Evolutionary conservation across 352 stramenopile genomes (phyloP).

Genomic region (Phytophthora niederhauseri): DNA sequence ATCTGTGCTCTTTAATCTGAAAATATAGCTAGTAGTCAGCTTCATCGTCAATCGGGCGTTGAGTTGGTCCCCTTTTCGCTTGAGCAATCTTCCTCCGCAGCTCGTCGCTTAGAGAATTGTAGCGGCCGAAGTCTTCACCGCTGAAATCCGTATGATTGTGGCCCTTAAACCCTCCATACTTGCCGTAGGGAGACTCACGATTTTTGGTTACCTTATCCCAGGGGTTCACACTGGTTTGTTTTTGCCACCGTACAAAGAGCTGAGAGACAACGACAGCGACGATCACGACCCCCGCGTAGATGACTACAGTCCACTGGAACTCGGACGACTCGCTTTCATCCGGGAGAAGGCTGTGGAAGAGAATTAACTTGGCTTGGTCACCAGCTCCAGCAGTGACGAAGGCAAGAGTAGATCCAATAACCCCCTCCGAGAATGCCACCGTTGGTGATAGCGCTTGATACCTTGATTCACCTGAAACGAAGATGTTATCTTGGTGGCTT

Average conservation of each 20-base stretch:
- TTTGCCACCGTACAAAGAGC: conserved; percentile 34
- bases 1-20: background rate
- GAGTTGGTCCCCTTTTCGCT: conserved; percentile 7
- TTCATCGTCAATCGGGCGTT: conserved; percentile 20
- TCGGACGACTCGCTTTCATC: conserved; percentile 19
- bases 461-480: background rate
- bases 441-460: background rate
- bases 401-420: conserved; percentile 28
- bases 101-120: conserved; percentile 45
- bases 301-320: conserved; percentile 31
- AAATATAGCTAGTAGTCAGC: conserved; percentile 23
- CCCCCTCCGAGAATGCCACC: conserved; percentile 42
- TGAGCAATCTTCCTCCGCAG: conserved; percentile 26
- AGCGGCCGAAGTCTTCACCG: conserved; percentile 32
- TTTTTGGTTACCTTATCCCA: conserved; percentile 25
- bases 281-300: conserved; percentile 30
- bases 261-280: conserved; percentile 37
- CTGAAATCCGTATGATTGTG: conserved; percentile 11
- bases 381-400: conserved; percentile 7
- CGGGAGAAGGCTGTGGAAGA: conserved; percentile 48
- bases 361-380: conserved; percentile 9
- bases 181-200: conserved; percentile 12
- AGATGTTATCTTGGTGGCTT: background rate
- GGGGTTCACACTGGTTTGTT: conserved; percentile 20
- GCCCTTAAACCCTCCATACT: conserved; percentile 17